Evolutionary conservation across 31 red algal species (phyloP), one percentile per base, ranked within the genome.

Genomic region (Endocladia muricata): DNA sequence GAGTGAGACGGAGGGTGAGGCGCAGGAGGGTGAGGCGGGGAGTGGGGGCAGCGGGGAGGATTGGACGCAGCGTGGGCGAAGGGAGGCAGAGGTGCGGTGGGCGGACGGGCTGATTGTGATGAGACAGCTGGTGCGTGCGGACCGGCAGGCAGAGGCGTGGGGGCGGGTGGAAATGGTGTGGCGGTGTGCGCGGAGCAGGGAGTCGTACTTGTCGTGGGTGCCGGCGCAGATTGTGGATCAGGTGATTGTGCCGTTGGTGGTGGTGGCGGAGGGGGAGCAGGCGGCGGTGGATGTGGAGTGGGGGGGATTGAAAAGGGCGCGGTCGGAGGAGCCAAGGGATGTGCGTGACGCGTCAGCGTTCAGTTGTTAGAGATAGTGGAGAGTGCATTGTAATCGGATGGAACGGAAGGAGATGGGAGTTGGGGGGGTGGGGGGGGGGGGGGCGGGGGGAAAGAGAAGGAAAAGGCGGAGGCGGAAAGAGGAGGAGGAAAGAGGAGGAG

Each of bases 141-240:
- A 44, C 2, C 57, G 57, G 25, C 55, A 78, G 37, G 28, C 23
- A 1, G 17, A 78, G 26, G 43, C 56, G 1, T 78, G 74, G 74
- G 37, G 65, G 25, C 55, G 74, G 30, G 37, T 65, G 1, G 1
- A 41, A 1, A 42, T 41, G 2, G 21, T 78, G 3, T 19, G 33
- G 38, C 1, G 28, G 19, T 78, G 74, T 42, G 39, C 56, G 1
- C 62, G 13, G 36, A 7, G 25, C 7, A 9, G 29, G 11, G 9
- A 40, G 33, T 61, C 17, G 7, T 61, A 25, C 17, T 6, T 61
- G 7, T 13, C 57, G 7, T 23, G 17, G 57, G 13, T 61, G 17
- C 57, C 57, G 29, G 6, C 57, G 7, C 57, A 61, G 23, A 13
- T 61, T 26, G 26, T 61, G 29, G 17, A 28, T 61, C 57, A 61